phyloP scores from a whole-genome alignment of 1,139 yeast genomes.

The Sugiyamaella grinbergsii region DNA sequence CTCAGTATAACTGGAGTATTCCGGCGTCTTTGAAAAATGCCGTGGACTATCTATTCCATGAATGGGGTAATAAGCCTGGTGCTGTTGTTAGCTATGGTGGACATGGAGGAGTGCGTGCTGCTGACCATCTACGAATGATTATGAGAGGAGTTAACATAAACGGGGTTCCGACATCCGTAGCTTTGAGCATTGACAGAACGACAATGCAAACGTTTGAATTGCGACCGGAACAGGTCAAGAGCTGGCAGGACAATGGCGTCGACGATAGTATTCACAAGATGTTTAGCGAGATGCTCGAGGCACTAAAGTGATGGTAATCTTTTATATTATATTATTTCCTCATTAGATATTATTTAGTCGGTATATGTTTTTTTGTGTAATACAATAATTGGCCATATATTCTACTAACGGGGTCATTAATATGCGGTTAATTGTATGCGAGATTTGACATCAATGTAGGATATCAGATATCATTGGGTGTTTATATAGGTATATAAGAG shows the following conservation, averaged over 20 bases:
- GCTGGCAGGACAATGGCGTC: slow-evolving; percentile 5
- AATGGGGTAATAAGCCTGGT: slow-evolving; percentile 41
- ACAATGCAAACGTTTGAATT: slow-evolving; percentile 2
- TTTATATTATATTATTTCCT: not conserved
- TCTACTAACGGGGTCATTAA: not conserved
- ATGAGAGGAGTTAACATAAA: not conserved
- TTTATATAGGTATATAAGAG: not conserved
- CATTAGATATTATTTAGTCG: no score
- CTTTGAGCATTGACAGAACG: slow-evolving; percentile 5
- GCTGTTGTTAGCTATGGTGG: slow-evolving; percentile 41
- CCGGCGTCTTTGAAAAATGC: slow-evolving; percentile 44
- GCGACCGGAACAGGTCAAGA: slow-evolving; percentile 6
- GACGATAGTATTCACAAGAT: slow-evolving; percentile 3
- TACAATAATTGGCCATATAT: not conserved
- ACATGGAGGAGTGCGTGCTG: slow-evolving; percentile 42
- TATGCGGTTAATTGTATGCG: not conserved
- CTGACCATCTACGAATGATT: slow-evolving; percentile 37
- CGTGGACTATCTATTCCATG: slow-evolving; percentile 39
- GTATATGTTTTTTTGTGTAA: not conserved
- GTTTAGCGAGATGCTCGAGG: slow-evolving; percentile 5
- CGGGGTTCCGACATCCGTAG: slow-evolving; percentile 3
- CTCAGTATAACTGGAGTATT: slow-evolving; percentile 42
- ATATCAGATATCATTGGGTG: not conserved
- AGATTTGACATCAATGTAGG: not conserved
- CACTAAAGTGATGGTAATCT: not conserved